Base-by-base conservation (phyloP, 306 rosid genomes). In the Dalbergia cochinchinensis region DNA sequence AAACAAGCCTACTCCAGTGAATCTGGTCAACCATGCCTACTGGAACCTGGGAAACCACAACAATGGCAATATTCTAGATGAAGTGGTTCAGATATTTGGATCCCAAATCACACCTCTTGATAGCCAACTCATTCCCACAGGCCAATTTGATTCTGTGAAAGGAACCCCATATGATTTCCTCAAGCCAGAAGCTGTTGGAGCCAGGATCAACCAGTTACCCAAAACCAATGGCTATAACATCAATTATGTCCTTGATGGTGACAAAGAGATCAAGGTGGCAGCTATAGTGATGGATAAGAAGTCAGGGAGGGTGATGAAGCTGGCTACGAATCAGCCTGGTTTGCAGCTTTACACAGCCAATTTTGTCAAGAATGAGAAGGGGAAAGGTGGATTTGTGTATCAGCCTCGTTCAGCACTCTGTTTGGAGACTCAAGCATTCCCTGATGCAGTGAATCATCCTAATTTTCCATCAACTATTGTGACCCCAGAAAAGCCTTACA, bases 401-500 rank as follows among this genome's bases (percentile, higher is more conserved):
- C 80, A 93, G 57, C 79, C 87, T 12, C 89, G 83, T 34, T 80
- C 80, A 0, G 94, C 82, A 2, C 69, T 93, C 3, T 90, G 94
- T 73, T 82, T 93, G 87, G 97, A 93, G 87, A 90, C 90, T 63
- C 98, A 86, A 63, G 90, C 86, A 4, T 93, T 87, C 45, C 94
- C 97, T 5, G 93, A 93, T 47, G 84, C 92, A 0, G 93, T 91
- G 77, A 91, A 91, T 55, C 98, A 87, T 61, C 90, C 87, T 33
- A 88, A 87, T 80, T 94, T 94, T 65, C 97, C 97, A 4, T 91
- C 98, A 4, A 90, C 91, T 5, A 91, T 91, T 84, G 90, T 94
- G 31, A 88, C 82, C 16, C 90, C 89, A 1, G 80, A 81, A 66
- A 80, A 85, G 81, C 78, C 91, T 77, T 91, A 91, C 60, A 86